Base-by-base conservation (phyloP, 2,329 filamentous ascomycete species). In the Davidsoniella australis region DNA sequence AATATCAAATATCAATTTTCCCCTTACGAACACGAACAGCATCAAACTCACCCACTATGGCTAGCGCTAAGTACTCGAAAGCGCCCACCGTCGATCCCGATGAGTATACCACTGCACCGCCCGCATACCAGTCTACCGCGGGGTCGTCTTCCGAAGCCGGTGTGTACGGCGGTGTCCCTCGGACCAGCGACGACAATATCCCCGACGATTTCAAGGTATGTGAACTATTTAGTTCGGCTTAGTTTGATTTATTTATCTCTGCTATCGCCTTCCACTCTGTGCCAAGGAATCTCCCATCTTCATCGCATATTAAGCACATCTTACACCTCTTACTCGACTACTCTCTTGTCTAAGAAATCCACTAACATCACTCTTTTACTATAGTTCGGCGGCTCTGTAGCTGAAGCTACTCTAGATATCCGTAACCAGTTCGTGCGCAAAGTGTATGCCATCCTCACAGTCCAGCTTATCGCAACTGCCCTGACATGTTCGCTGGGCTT, bases 391-490 rank as follows among this genome's bases (percentile, higher is more conserved):
- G 88, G 87, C 54, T 86, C 82, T 16, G 88, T 96, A 53, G 82
- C 88, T 56, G 91, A 96, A 69, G 89, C 85, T 43, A 94, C 88
- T 17, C 72, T 96, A 61, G 87, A 94, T 60, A 94, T 98, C 62
- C 84, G 89, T 58, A 94, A 95, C 78, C 85, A 91, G 66, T 98
- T 95, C 65, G 74, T 94, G 58, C 82, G 88, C 66, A 96, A 96
- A 72, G 91, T 98, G 62, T 98, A 98, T 68, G 82, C 87, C 52
- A 98, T 98, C 65, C 73, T 98, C 68, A 94, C 91, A n/a, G 79
- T 86, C 47, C 91, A 98, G 64, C 79, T 98, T 48, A 70, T 96
- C 60, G 78, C 82, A 51, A 98, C 91, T 6, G 82, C 81, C 37
- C 73, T 75, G 54, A 72, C 96, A 57, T 87, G 83, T 68, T 76